Percentiles rank a stretch among this genome's conserved stretches.
Evolutionary conservation across 2,329 filamentous ascomycete species (phyloP).

Genomic region (Gnomoniopsis sp.): DNA sequence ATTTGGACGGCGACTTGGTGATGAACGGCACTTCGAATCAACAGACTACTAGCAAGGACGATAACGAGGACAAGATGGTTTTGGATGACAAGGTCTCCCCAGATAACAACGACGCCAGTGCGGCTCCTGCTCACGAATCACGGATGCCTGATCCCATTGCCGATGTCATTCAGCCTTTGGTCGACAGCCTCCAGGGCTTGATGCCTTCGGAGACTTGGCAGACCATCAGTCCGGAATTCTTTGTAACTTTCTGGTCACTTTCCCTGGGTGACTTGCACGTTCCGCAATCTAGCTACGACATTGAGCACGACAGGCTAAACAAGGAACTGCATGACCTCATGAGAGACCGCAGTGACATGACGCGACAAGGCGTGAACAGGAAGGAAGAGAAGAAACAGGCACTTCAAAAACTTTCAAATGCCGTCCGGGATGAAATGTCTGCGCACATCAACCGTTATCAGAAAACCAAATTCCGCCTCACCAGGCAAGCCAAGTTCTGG

Average conservation of each 20-base stretch:
- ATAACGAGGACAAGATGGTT: conserved; percentile 28
- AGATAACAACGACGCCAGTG: conserved; percentile 21
- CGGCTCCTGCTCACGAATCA: conserved; percentile 24
- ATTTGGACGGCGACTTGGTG: conserved; percentile 56
- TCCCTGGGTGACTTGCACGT: conserved; percentile 78
- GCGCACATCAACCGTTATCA: conserved; percentile 64
- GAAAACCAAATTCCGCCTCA: conserved; percentile 66
- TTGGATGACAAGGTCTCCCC: conserved; percentile 27
- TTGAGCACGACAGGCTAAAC: conserved; percentile 67
- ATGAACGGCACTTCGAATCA: conserved; percentile 28
- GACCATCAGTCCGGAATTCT: conserved; percentile 75
- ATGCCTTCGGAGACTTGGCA: conserved; percentile 63
- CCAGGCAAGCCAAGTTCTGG: conserved; percentile 74
- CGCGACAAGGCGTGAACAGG: conserved; percentile 59
- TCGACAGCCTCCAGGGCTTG: conserved; percentile 61
- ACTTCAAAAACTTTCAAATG: conserved; percentile 65
- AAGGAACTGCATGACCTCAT: conserved; percentile 65
- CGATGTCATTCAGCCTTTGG: conserved; percentile 70
- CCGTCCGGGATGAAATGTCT: conserved; percentile 70
- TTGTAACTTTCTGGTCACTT: conserved; percentile 88
- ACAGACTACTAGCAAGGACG: conserved; percentile 13
- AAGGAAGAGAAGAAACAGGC: conserved; percentile 69
- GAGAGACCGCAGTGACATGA: conserved; percentile 71
- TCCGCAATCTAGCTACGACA: conserved; percentile 72
- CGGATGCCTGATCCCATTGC: conserved; percentile 53